Conservation (phyloP, 306 rosid genomes). For the Bauhinia variegata region DNA sequence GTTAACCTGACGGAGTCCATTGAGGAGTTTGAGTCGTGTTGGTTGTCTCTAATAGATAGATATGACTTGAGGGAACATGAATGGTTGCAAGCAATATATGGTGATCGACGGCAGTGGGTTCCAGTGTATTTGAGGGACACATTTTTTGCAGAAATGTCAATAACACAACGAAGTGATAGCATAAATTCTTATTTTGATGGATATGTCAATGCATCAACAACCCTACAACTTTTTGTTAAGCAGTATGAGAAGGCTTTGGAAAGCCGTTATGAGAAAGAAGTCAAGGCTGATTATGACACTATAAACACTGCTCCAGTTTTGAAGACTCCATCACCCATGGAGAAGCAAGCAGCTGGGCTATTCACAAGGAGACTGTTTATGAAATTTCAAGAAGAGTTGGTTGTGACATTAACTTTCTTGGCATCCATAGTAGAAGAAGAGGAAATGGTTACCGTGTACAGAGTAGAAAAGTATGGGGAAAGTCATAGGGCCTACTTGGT, state of each 20-base stretch:
- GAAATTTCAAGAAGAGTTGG: constrained; percentile 45
- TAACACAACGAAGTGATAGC: constrained; percentile 43
- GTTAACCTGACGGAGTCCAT: constrained; percentile 43
- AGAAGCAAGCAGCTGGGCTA: constrained; percentile 42
- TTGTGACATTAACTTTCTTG: constrained; percentile 42
- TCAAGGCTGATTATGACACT: constrained; percentile 42
- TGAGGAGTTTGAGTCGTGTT: constrained; percentile 47
- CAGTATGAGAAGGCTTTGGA: constrained; percentile 47
- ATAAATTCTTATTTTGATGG: constrained; percentile 52
- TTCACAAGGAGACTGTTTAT: constrained; percentile 45
- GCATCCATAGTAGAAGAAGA: constrained; percentile 41
- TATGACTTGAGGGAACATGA: constrained; percentile 40
- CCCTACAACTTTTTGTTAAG: constrained; percentile 42
- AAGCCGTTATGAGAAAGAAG: constrained; percentile 43
- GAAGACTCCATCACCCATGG: constrained; percentile 51
- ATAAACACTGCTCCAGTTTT: constrained; percentile 38
- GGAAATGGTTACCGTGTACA: constrained; percentile 23
- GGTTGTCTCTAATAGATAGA: constrained; percentile 39
- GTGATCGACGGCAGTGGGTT: constrained; percentile 38
- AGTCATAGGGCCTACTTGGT: constrained; percentile 35
- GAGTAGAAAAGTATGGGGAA: constrained; percentile 42
- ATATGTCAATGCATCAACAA: constrained; percentile 47
- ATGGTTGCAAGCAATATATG: constrained; percentile 40
- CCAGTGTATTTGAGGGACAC: constrained; percentile 41
- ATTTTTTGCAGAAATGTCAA: constrained; percentile 46